phyloP scores from a whole-genome alignment of 352 stramenopile species.

The Phytophthora fragariae region DNA sequence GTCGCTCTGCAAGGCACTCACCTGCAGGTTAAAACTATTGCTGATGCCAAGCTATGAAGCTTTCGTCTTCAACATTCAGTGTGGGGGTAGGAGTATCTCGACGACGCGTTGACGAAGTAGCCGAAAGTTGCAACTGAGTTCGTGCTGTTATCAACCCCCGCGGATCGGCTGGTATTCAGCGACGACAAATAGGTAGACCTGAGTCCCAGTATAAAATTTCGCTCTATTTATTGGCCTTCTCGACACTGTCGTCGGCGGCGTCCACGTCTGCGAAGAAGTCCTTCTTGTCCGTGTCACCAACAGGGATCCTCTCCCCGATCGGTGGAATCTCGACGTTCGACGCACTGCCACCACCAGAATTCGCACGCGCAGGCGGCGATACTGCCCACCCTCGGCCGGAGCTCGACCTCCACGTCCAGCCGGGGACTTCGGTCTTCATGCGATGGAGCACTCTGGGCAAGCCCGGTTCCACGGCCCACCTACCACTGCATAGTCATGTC shows the following conservation, averaged over 20 bases:
- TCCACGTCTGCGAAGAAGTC: slow-evolving; percentile 59
- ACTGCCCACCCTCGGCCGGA: slow-evolving; percentile 17
- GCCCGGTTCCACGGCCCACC: slow-evolving; percentile 54
- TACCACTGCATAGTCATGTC: slow-evolving; percentile 71
- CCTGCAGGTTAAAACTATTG: slow-evolving; percentile 5
- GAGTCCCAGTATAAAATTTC: background rate
- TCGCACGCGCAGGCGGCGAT: slow-evolving; percentile 59
- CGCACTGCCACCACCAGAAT: slow-evolving; percentile 59
- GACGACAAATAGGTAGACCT: background rate
- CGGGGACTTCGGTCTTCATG: background rate
- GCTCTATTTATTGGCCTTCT: slow-evolving; percentile 19
- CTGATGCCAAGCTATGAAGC: background rate
- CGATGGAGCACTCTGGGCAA: slow-evolving; percentile 62
- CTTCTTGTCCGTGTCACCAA: slow-evolving; percentile 40
- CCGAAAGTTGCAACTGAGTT: slow-evolving; percentile 12
- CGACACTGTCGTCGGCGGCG: slow-evolving; percentile 13
- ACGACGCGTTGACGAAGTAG: background rate
- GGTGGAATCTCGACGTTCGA: slow-evolving; percentile 66
- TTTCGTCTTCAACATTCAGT: slow-evolving; percentile 12
- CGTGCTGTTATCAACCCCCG: slow-evolving; percentile 4
- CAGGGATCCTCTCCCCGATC: slow-evolving; percentile 62
- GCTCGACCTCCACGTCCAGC: too few species aligned
- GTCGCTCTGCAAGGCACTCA: slow-evolving; percentile 3
- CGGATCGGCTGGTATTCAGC: background rate
- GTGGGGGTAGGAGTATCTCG: slow-evolving; percentile 12